Evolutionary conservation across 768 basidiomycete species (phyloP).

Genomic region (Lactarius sanguifluus): DNA sequence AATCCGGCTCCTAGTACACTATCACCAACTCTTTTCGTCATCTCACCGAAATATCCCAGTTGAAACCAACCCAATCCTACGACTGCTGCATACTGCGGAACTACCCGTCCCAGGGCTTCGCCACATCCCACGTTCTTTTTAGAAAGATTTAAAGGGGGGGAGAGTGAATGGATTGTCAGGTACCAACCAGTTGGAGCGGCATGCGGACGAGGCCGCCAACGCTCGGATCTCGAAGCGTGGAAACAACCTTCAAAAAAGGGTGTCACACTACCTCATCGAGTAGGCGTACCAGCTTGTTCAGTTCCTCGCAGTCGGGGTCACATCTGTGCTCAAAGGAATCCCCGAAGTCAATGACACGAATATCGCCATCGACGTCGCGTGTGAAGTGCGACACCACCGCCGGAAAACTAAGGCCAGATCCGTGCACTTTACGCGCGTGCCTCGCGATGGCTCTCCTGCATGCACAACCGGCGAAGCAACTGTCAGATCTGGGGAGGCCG

Average conservation of each 20-base stretch:
- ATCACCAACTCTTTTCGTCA: not conserved
- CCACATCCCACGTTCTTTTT: not conserved
- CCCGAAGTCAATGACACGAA: constrained; percentile 20
- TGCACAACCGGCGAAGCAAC: not conserved
- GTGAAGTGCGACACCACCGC: constrained; percentile 17
- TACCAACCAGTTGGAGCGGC: not conserved
- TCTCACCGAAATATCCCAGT: not conserved
- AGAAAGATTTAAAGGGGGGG: not conserved
- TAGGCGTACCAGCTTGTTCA: constrained; percentile 13
- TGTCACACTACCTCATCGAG: not conserved
- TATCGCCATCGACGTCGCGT: not conserved
- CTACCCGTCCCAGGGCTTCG: not conserved
- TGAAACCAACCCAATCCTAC: not conserved
- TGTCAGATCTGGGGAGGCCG: not conserved
- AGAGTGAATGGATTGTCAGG: not conserved
- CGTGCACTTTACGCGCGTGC: constrained; percentile 3
- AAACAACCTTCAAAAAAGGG: not conserved
- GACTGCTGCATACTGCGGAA: not conserved
- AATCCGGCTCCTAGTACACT: not conserved
- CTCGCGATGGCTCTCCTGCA: constrained; percentile 6
- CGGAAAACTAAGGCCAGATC: constrained; percentile 16
- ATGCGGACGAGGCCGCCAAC: not conserved
- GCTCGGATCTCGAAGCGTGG: not conserved
- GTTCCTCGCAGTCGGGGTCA: constrained; percentile 14
- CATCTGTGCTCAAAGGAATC: constrained; percentile 18